Percentiles rank a stretch among this genome's conserved stretches.
These are phyloP conservation scores for Dryadomyces quercus-mongolicae DNA, from an alignment of 2,329 filamentous ascomycete species.

Conservation along the genomic window DNA sequence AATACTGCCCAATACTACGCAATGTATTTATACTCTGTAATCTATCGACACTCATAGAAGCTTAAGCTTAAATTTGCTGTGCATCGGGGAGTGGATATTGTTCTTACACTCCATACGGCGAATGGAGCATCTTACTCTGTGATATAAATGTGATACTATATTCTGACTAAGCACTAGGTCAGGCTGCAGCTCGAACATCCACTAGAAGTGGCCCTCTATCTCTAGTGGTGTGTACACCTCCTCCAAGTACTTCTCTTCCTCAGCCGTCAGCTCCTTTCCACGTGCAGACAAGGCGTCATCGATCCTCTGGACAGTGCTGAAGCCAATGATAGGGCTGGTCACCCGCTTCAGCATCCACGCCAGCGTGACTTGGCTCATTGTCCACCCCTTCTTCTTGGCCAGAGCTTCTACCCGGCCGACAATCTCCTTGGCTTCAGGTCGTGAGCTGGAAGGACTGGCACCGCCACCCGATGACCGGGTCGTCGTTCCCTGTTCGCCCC, in stretches of 20 bases:
- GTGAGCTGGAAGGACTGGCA: neutral
- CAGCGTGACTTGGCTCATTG: slow-evolving; percentile 26
- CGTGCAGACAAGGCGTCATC: slow-evolving; percentile 41
- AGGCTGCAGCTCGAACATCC: too few species aligned
- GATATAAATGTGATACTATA: too few species aligned
- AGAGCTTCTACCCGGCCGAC: slow-evolving; percentile 5
- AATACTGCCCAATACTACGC: too few species aligned
- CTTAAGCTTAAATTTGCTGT: too few species aligned
- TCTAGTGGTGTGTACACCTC: slow-evolving; percentile 40
- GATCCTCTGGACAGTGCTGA: slow-evolving; percentile 43
- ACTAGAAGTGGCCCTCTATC: slow-evolving; percentile 3
- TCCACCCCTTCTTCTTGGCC: slow-evolving; percentile 3
- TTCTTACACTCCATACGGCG: too few species aligned
- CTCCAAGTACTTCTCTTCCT: slow-evolving; percentile 50
- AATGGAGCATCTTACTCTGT: too few species aligned
- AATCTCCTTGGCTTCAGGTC: neutral
- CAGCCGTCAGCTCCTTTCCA: slow-evolving; percentile 35
- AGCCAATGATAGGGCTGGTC: slow-evolving; percentile 46
- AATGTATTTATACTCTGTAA: too few species aligned
- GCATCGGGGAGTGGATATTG: too few species aligned
- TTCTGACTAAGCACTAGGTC: too few species aligned
- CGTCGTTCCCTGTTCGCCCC: slow-evolving; percentile 17
- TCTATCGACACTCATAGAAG: too few species aligned
- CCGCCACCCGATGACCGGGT: slow-evolving; percentile 8
- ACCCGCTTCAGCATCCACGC: slow-evolving; percentile 47